Evolutionary conservation across 2,329 filamentous ascomycete species (phyloP).

Genomic region (Aspergillus spinulosporus): DNA sequence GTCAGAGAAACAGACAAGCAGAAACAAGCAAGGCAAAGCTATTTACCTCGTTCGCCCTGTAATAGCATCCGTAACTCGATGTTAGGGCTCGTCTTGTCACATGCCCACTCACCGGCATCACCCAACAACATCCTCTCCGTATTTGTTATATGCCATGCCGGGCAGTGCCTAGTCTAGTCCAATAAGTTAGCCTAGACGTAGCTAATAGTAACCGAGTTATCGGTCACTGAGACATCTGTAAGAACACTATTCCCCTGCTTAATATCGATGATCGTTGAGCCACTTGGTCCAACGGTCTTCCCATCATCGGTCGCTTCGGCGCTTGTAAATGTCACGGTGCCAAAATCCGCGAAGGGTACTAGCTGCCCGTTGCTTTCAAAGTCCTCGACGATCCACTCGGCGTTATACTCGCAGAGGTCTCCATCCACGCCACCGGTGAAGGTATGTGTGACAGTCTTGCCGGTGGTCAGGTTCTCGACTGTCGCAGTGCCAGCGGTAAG

Average conservation of each 20-base stretch:
- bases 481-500: conserved; percentile 45
- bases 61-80: too few species aligned
- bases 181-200: conserved; percentile 23
- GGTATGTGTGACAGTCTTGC: conserved; percentile 52
- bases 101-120: too few species aligned
- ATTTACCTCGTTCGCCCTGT: too few species aligned
- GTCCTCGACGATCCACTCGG: conserved; percentile 59
- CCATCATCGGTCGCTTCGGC: conserved; percentile 36
- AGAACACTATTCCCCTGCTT: conserved; percentile 41
- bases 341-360: conserved; percentile 51
- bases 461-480: conserved; percentile 55
- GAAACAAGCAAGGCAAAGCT: too few species aligned
- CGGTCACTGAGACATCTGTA: conserved; percentile 31
- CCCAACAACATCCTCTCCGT: too few species aligned
- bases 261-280: conserved; percentile 49
- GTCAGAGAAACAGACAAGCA: too few species aligned
- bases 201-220: conserved; percentile 25
- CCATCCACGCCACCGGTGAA: conserved; percentile 46
- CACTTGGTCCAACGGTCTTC: conserved; percentile 36
- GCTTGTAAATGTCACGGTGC: conserved; percentile 49
- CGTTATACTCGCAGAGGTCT: conserved; percentile 55
- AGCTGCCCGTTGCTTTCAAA: conserved; percentile 41
- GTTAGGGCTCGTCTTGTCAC: too few species aligned
- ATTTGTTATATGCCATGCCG: too few species aligned
- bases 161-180: too few species aligned